Base-by-base conservation (phyloP, 352 stramenopile genomes). In the Pythium pyrilobum region DNA sequence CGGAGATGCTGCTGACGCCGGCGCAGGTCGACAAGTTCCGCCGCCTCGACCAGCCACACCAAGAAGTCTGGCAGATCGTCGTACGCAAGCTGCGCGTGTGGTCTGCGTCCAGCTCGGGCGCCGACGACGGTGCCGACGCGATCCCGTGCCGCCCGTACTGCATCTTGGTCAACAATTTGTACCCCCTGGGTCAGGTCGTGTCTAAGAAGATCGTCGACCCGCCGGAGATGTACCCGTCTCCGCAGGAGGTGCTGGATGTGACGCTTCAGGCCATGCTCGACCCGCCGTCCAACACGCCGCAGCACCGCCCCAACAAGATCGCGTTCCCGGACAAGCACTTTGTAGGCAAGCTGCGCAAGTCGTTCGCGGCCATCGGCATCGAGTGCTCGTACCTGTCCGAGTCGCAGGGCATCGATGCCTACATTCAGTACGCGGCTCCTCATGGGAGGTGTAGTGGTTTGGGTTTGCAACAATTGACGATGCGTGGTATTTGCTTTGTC, bases 61-160 rank as follows among this genome's bases (percentile, higher is more conserved):
- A 83, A 29, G 83, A 94, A 52, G 79, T 94, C n/a, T 94, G 83
- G 83, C 83, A 94, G 59, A 75, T 94, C 24, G 83, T 94, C 32
- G 81, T 94, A 33, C 83, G 83, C 24, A 84, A 92, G 55, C 70
- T 94, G n/a, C 79, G 83, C 39, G 83, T 94, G 52, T 94, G 83
- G 83, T 91, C 81, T 53, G 83, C 83, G 31, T 89, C 83, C 5
- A 91, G 77, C 48, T 32, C 56, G 0, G 77, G 75, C n/a, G 74
- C 67, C 4, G 77, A 61, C 0, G 77, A 87, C 7, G 77, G 78
- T 21, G 52, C 60, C 1, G 73, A 88, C 21, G 79, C 77, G 2
- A 73, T 86, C 48, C 81, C 83, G 13, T 91, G 81, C 52, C 79
- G 83, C 18, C 83, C 83, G 15, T 94, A 91, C 76, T 90, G 80